Evolutionary conservation across 2,329 filamentous ascomycete genomes (phyloP).

Genomic region (Aspergillus nomiae): DNA sequence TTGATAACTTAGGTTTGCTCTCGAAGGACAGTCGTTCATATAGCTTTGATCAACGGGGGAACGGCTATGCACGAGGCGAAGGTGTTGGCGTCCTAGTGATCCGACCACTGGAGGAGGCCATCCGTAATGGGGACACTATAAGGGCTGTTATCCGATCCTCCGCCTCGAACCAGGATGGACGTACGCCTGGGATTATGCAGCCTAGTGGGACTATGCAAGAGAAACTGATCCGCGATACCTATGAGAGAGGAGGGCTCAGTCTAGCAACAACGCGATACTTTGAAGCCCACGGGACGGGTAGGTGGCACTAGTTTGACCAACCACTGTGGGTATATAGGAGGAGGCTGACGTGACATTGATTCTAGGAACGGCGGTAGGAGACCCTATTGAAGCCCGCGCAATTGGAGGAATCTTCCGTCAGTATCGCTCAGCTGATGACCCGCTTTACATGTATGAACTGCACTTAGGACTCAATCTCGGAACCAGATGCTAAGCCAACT

Average conservation of each 20-base stretch:
- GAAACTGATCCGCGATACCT: conserved; percentile 38
- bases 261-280: conserved; percentile 32
- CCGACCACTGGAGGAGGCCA: conserved; percentile 50
- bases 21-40: conserved; percentile 15
- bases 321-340: too few relatives aligned
- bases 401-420: conserved; percentile 42
- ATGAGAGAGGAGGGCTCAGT: conserved; percentile 25
- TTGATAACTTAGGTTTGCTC: conserved; percentile 14
- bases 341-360: background rate
- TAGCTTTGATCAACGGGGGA: conserved; percentile 37
- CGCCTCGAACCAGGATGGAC: conserved; percentile 34
- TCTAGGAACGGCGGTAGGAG: conserved; percentile 51
- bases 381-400: conserved; percentile 57
- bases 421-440: background rate
- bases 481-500: background rate
- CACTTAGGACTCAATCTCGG: background rate
- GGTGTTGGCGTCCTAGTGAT: conserved; percentile 52
- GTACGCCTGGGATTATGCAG: conserved; percentile 43
- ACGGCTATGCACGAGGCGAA: conserved; percentile 55
- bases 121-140: conserved; percentile 47
- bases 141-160: conserved; percentile 36
- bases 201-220: conserved; percentile 42
- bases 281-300: conserved; percentile 47
- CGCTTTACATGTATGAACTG: conserved; percentile 15
- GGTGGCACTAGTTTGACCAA: background rate